phyloP scores from a whole-genome alignment of 306 rosid species.

The Macrotyloma uniflorum region DNA sequence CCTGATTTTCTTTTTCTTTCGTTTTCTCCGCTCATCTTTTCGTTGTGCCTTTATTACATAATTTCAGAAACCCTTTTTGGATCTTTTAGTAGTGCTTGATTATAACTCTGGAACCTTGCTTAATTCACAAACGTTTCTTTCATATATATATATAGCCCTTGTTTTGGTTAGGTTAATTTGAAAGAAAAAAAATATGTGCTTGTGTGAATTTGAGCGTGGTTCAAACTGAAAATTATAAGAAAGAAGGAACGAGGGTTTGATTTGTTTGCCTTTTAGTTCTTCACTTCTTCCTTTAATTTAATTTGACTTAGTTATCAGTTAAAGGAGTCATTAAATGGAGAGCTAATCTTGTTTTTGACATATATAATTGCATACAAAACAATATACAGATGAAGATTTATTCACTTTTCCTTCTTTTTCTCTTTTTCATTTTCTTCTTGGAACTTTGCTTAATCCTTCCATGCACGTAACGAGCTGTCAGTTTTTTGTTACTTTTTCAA shows the following conservation, averaged over 20 bases:
- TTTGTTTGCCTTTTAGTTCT: not conserved
- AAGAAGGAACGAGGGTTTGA: not conserved
- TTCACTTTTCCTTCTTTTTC: conserved; percentile 3
- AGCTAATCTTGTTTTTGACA: not conserved
- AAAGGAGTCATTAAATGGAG: conserved; percentile 1
- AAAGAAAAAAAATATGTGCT: not conserved
- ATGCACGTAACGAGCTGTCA: conserved; percentile 16
- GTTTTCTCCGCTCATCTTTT: not conserved
- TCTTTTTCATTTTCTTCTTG: not conserved
- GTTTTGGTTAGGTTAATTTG: conserved; percentile 8
- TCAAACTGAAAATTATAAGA: not conserved
- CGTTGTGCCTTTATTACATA: not conserved
- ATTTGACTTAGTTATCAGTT: not conserved
- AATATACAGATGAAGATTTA: not conserved
- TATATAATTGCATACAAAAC: not conserved
- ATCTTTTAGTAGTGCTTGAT: not conserved
- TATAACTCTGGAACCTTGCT: not conserved
- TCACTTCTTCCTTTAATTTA: conserved; percentile 7
- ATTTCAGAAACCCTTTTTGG: conserved; percentile 24
- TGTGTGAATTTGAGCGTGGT: not conserved
- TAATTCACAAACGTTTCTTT: not conserved
- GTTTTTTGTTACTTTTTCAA: conserved; percentile 14
- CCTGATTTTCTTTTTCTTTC: not conserved
- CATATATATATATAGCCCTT: not conserved
- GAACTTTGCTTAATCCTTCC: conserved; percentile 6